phyloP scores from a whole-genome alignment of 805 yeast genomes.

The Saccharomyces eubayanus region DNA sequence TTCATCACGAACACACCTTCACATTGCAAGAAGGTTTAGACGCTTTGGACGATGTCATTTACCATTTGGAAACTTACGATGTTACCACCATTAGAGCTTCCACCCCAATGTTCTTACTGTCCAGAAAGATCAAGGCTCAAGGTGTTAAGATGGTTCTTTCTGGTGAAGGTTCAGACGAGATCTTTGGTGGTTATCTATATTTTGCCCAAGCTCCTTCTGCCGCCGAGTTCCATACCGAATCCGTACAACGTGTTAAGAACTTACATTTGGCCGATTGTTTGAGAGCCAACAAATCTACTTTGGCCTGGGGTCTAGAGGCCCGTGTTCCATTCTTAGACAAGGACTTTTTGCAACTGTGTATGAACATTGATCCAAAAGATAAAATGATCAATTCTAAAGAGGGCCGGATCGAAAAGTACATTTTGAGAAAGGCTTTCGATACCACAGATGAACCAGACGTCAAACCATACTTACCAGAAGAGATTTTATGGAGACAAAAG shows the following conservation, averaged over 20 bases:
- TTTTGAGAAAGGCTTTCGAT: constrained; percentile 91
- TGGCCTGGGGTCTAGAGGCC: constrained; percentile 99
- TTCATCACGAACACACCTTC: constrained; percentile 94
- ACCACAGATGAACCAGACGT: constrained; percentile 67
- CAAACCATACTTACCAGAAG: constrained; percentile 83
- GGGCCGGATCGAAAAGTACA: constrained; percentile 85
- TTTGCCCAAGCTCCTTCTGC: constrained; percentile 91
- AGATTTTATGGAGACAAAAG: constrained; percentile 96
- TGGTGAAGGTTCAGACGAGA: constrained; percentile 97
- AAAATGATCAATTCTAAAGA: constrained; percentile 62
- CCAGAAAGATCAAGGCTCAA: constrained; percentile 94
- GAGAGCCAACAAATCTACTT: constrained; percentile 95
- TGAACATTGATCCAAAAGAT: constrained; percentile 88
- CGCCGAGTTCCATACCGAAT: constrained; percentile 84
- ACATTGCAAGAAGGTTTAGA: constrained; percentile 92
- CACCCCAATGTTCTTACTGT: constrained; percentile 90
- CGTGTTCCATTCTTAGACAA: constrained; percentile 96
- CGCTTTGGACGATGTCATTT: constrained; percentile 83
- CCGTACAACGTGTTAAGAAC: constrained; percentile 91
- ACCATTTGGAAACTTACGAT: constrained; percentile 90
- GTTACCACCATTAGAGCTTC: constrained; percentile 97
- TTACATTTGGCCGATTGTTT: constrained; percentile 90
- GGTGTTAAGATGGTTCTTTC: constrained; percentile 97
- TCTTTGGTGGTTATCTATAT: constrained; percentile 93
- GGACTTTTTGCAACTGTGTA: constrained; percentile 75